phyloP scores from a whole-genome alignment of 2,329 filamentous ascomycete species.

The Claviceps purpurea region DNA sequence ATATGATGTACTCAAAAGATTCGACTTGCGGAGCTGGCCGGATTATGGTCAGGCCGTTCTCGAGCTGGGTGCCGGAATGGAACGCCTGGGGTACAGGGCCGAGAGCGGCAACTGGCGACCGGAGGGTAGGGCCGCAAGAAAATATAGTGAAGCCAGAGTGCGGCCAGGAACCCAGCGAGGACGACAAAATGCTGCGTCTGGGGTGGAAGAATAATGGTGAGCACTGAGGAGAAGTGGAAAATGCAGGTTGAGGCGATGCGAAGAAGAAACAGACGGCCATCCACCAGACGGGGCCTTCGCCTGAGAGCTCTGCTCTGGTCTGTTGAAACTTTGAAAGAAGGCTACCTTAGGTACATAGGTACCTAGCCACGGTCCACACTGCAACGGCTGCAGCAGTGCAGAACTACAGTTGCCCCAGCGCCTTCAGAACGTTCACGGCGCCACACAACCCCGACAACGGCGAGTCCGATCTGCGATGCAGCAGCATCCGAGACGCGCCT shows the following conservation, averaged over 20 bases:
- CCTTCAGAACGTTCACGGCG: too few species aligned
- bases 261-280: neutral
- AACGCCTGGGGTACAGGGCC: neutral
- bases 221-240: neutral
- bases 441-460: too few species aligned
- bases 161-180: neutral
- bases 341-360: too few species aligned
- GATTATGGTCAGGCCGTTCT: neutral
- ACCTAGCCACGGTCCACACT: too few species aligned
- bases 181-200: neutral
- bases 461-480: too few species aligned
- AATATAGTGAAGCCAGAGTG: neutral
- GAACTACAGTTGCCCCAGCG: too few species aligned
- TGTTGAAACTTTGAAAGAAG: neutral
- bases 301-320: neutral
- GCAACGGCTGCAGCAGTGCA: too few species aligned
- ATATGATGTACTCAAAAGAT: neutral
- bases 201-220: neutral
- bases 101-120: neutral
- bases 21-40: neutral
- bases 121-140: neutral
- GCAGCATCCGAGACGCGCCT: too few species aligned
- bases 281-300: neutral
- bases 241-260: slow-evolving; percentile 1
- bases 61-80: neutral